These are phyloP conservation scores for Cinnamomum chago DNA, from an alignment of 164 flowering plant species.

Conservation along the genomic window DNA sequence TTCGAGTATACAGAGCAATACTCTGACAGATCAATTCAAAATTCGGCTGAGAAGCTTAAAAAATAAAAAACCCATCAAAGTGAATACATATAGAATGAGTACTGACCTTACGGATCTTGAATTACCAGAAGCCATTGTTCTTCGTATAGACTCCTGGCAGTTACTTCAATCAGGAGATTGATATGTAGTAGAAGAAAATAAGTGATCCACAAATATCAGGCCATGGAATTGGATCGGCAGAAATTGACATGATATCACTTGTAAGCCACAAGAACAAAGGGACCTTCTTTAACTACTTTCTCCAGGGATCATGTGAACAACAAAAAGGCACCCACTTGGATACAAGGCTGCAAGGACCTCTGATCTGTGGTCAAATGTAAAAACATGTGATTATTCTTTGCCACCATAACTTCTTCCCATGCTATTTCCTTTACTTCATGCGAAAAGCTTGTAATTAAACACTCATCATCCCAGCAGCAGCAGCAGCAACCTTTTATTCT, in stretches of 20 bases:
- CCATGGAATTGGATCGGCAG: background rate
- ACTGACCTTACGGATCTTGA: constrained; percentile 44
- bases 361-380: constrained; percentile 16
- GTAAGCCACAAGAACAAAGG: constrained; percentile 17
- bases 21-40: background rate
- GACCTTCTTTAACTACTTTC: constrained; percentile 14
- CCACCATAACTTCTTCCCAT: background rate
- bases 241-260: constrained; percentile 11
- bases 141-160: background rate
- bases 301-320: constrained; percentile 23
- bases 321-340: constrained; percentile 11
- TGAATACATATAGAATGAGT: background rate
- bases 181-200: constrained; percentile 10
- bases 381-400: constrained; percentile 13
- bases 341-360: constrained; percentile 2
- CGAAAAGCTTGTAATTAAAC: background rate
- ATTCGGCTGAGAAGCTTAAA: background rate
- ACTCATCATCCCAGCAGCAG: no score
- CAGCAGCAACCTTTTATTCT: no score
- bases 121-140: constrained; percentile 32
- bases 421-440: background rate
- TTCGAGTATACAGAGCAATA: background rate
- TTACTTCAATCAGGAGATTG: constrained; percentile 5
- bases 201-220: constrained; percentile 9
- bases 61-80: no score